These are phyloP conservation scores for Aspergillus mulundensis DNA, from an alignment of 495 filamentous ascomycete genomes.

Conservation along the genomic window DNA sequence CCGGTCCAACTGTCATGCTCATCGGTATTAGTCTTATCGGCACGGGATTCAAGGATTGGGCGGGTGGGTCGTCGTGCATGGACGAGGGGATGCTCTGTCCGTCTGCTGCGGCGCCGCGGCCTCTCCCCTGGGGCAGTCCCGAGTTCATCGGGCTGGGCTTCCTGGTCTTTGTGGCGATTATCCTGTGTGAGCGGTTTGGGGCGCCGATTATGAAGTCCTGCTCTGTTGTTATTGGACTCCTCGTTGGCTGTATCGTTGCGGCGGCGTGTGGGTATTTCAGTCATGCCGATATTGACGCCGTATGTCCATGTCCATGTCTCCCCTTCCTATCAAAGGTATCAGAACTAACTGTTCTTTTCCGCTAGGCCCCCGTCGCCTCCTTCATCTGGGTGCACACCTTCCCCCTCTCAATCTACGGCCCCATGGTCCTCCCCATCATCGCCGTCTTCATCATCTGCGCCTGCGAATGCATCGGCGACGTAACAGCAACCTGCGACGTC, in stretches of 20 bases:
- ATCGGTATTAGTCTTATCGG: slow-evolving; percentile 72
- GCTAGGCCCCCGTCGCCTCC: slow-evolving; percentile 58
- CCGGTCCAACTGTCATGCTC: slow-evolving; percentile 76
- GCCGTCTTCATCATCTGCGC: slow-evolving; percentile 85
- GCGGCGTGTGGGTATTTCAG: slow-evolving; percentile 83
- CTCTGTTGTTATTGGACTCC: slow-evolving; percentile 72
- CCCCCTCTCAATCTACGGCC: slow-evolving; percentile 73
- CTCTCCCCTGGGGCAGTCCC: slow-evolving; percentile 81
- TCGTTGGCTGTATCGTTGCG: slow-evolving; percentile 85
- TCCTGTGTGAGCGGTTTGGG: slow-evolving; percentile 80
- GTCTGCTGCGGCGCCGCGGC: slow-evolving; percentile 64
- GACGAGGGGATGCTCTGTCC: slow-evolving; percentile 61
- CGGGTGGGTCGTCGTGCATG: slow-evolving; percentile 64
- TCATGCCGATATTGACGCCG: slow-evolving; percentile 56
- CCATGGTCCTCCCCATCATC: slow-evolving; percentile 76
- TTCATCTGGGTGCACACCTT: slow-evolving; percentile 94
- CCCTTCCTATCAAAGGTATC: not conserved
- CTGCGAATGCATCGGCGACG: slow-evolving; percentile 81
- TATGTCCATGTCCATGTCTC: not conserved
- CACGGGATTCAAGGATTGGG: slow-evolving; percentile 79
- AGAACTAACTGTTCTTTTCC: not conserved
- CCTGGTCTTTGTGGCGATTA: slow-evolving; percentile 81
- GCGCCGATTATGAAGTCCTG: slow-evolving; percentile 72
- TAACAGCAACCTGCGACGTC: slow-evolving; percentile 64
- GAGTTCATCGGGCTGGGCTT: slow-evolving; percentile 90